Evolutionary conservation across 495 filamentous ascomycete genomes (phyloP), one percentile per base, ranked within the genome.

Genomic region (Choiromyces venosus): DNA sequence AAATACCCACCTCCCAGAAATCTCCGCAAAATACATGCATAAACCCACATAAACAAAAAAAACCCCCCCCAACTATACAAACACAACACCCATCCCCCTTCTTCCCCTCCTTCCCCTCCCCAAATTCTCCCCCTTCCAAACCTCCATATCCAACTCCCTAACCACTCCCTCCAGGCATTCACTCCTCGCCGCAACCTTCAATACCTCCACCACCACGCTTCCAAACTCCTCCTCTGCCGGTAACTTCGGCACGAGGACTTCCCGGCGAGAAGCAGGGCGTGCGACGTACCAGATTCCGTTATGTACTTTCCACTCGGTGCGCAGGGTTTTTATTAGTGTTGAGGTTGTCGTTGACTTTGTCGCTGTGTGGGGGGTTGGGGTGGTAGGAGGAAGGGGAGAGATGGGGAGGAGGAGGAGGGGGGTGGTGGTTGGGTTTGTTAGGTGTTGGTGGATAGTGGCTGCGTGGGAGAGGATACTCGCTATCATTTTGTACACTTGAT

Each of bases 91-190:
- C 39, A 66, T 72, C 67, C 35, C 65, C 37, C 42, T 64, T 75
- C 42, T 35, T 74, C 37, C 74, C 40, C 56, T 35, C 39, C 37
- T 76, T 66, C 37, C 74, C 10, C 44, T 42, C 66, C 36, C 19
- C 72, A 40, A 76, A 69, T 74, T 38, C 74, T 74, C 46, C 71
- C 69, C 37, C 70, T 70, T 68, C 79, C 78, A 52, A 76, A 68
- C n/a, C 42, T 66, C 76, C 78, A 79, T 37, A 79, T 78, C 78
- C 39, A 76, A 61, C 65, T 56, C 74, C 46, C 38, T 70, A 18
- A 72, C 74, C 61, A 74, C 74, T 21, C 35, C 35, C 61, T 36
- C 77, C 71, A 80, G 76, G 70, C 68, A 68, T 38, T 79, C 71
- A 21, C 73, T 80, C 46, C 78, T 71, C 33, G 70, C 78, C 21